Evolutionary conservation across 2,329 filamentous ascomycete genomes (phyloP), one percentile per base, ranked within the genome.

Genomic region (Pseudonectria foliicola): DNA sequence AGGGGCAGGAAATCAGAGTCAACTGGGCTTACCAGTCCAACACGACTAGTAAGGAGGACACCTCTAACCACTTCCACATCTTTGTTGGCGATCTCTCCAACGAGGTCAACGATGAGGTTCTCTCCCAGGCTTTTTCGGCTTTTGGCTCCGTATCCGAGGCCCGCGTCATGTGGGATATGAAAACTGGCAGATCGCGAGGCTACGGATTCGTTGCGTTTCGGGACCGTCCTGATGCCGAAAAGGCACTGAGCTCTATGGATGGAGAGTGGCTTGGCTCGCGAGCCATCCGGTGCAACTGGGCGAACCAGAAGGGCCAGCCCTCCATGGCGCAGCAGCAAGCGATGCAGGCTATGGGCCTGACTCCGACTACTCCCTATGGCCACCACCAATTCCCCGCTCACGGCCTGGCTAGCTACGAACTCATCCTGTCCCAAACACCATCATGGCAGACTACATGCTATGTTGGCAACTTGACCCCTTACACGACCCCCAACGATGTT

Each of bases 81-180:
- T 98, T 98, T 50, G 92, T 98, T 37, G 92, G 92, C 42, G 92
- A 98, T 59, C 67, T 98, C 37, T 95, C 89, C 52, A 98, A 98
- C 56, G 92, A 98, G 63, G 92, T 98, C 61, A 98, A 98, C 53
- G 92, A 98, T 53, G 92, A 98, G 56, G 79, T 95, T 34, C 74
- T 98, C 14, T 71, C 84, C 12, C 89, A 95, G 63, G 92, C 92
- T 10, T 98, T 98, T 65, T 93, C 87, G 31, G 87, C 87, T 29
- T 98, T 96, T 61, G 92, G 92, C 27, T 86, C 81, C 10, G 89
- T 98, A 31, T 98, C 92, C 3, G 92, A 98, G 64, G 92, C 92
- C 40, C 88, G 92, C 54, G 92, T 98, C 46, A 98, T 98, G 92
- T 98, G 92, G 92, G 92, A 98, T 62, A 98, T 98, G 92, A 98